A percentile compares a stretch with the other conserved stretches of the same genome.
Conservation (phyloP, 306 rosid species). For the Cyamopsis tetragonoloba region DNA sequence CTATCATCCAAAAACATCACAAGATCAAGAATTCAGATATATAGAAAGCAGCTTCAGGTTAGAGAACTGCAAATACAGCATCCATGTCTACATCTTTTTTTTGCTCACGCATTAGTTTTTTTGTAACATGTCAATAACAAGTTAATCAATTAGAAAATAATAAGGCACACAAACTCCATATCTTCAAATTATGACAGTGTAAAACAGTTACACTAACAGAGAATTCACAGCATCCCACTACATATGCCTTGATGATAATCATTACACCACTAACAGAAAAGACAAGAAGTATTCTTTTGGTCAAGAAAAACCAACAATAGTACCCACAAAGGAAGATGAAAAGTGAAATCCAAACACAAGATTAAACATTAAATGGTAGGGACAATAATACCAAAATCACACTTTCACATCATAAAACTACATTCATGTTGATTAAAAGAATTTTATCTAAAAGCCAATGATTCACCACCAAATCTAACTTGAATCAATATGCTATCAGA, state of each 20-base stretch:
- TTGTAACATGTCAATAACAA: not conserved
- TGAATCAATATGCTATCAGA: not conserved
- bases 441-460: not conserved
- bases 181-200: not conserved
- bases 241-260: not conserved
- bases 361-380: not conserved
- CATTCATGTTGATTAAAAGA: not conserved
- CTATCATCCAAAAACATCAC: not conserved
- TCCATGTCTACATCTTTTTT: too few relatives aligned
- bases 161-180: not conserved
- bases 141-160: not conserved
- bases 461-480: slow-evolving; percentile 3
- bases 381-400: not conserved
- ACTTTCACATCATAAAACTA: not conserved
- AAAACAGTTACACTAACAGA: not conserved
- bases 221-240: not conserved
- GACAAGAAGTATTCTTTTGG: not conserved
- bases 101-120: not conserved
- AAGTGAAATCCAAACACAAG: not conserved
- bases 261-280: not conserved
- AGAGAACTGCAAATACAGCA: not conserved
- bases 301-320: not conserved
- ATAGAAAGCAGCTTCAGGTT: not conserved
- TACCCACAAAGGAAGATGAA: not conserved
- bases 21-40: not conserved